Evolutionary conservation across 1,284 basidiomycete genomes (phyloP).

Genomic region (Polyporus tsugae): DNA sequence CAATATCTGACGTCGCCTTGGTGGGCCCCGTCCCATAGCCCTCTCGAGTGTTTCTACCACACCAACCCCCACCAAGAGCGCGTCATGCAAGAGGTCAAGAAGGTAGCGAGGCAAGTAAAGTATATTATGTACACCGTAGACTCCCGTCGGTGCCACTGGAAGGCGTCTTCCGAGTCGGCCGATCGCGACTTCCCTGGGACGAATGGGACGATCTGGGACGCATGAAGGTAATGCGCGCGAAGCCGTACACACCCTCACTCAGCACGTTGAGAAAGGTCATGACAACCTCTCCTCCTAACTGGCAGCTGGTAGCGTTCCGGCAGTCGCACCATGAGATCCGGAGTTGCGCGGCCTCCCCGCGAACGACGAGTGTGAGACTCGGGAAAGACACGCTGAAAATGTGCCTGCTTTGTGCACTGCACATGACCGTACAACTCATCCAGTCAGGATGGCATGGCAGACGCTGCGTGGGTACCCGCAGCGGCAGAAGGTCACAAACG

Average conservation of each 20-base stretch:
- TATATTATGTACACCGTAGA: too few species aligned
- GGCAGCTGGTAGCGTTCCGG: not conserved
- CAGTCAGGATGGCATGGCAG: not conserved
- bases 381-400: conserved; percentile 6
- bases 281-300: not conserved
- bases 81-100: not conserved
- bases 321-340: conserved; percentile 7
- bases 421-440: not conserved
- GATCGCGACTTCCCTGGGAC: not conserved
- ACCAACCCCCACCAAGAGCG: too few species aligned
- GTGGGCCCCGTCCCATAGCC: not conserved
- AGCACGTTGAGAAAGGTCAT: conserved; percentile 11
- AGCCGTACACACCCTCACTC: not conserved
- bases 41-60: too few species aligned
- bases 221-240: not conserved
- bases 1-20: not conserved
- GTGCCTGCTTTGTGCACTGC: not conserved
- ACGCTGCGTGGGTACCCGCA: not conserved
- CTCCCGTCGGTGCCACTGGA: too few species aligned
- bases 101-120: not conserved
- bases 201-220: not conserved
- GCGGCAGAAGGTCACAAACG: conserved; percentile 4
- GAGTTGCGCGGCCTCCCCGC: conserved; percentile 1
- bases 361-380: conserved; percentile 17
- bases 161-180: not conserved